A percentile compares a stretch with the other conserved stretches of the same genome.
phyloP scores from a whole-genome alignment of 1,284 basidiomycete species.

The Inonotus hispidus region DNA sequence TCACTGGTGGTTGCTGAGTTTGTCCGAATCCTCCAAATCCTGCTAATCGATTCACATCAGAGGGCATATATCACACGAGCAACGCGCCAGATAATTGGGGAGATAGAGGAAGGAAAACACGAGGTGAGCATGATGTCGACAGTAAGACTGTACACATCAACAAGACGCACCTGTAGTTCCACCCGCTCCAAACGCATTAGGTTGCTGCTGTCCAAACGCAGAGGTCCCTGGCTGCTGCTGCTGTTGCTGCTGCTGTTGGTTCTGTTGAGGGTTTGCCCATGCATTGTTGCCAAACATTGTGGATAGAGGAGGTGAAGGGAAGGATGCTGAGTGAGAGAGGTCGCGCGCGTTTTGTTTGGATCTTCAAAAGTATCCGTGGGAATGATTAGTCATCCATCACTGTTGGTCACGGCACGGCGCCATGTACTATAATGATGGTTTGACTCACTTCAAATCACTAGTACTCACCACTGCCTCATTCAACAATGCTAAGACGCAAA shows the following conservation, averaged over 20 bases:
- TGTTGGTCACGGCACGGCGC: background rate
- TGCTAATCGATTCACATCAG: constrained; percentile 31
- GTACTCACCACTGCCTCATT: too few relatives aligned
- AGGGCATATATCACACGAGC: background rate
- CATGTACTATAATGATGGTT: background rate
- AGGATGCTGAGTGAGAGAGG: background rate
- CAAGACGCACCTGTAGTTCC: constrained; percentile 31
- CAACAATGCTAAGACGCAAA: too few relatives aligned
- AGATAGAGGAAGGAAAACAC: background rate
- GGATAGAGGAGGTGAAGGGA: constrained; percentile 7
- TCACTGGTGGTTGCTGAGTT: constrained; percentile 53
- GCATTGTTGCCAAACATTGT: constrained; percentile 56
- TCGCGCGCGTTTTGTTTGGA: background rate
- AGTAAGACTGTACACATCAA: constrained; percentile 24
- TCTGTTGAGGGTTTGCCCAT: constrained; percentile 59
- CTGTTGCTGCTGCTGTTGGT: constrained; percentile 37
- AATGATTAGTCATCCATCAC: background rate
- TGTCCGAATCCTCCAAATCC: constrained; percentile 42
- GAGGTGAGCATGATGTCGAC: constrained; percentile 5
- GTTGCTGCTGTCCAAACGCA: constrained; percentile 40
- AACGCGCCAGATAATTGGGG: background rate
- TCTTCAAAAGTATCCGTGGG: background rate
- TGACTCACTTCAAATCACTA: too few relatives aligned
- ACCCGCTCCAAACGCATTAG: constrained; percentile 41
- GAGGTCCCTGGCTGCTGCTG: constrained; percentile 32